A percentile compares a stretch with the other conserved stretches of the same genome.
Evolutionary conservation across 2,329 filamentous ascomycete genomes (phyloP).

Genomic region (Setomelanomma holmii): DNA sequence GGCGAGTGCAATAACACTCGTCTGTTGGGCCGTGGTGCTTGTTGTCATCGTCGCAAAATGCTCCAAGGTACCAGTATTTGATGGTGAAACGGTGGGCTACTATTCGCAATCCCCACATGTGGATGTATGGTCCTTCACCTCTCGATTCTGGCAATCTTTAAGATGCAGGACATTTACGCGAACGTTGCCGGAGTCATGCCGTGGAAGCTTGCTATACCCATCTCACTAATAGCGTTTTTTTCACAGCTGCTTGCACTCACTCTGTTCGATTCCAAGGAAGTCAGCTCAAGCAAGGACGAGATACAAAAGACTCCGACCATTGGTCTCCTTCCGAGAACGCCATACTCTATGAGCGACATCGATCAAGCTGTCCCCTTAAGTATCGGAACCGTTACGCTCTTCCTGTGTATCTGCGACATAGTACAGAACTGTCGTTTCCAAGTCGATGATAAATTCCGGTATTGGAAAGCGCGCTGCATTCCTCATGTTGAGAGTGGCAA

Average conservation of each 20-base stretch:
- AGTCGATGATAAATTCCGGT: not conserved
- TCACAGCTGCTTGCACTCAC: not conserved
- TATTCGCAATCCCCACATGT: too few species aligned
- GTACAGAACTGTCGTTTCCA: not conserved
- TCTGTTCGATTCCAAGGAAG: not conserved
- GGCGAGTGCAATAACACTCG: too few species aligned
- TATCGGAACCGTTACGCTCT: not conserved
- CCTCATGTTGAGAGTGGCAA: not conserved
- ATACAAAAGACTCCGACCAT: not conserved
- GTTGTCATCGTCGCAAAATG: too few species aligned
- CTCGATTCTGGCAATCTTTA: too few species aligned
- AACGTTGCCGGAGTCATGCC: too few species aligned
- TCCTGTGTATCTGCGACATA: not conserved
- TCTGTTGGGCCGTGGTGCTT: too few species aligned
- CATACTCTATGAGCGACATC: not conserved
- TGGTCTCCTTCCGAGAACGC: not conserved
- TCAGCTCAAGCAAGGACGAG: not conserved
- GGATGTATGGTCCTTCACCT: too few species aligned
- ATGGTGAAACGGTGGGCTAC: too few species aligned
- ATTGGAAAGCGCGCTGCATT: not conserved
- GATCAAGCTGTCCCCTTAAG: not conserved
- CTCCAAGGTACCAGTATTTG: too few species aligned
- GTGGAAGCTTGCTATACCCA: too few species aligned
- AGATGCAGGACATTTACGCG: too few species aligned
- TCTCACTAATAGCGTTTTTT: too few species aligned